Base-by-base conservation (phyloP, 192 early-diverging fungal genomes). In the Rhizophagus sp. region DNA sequence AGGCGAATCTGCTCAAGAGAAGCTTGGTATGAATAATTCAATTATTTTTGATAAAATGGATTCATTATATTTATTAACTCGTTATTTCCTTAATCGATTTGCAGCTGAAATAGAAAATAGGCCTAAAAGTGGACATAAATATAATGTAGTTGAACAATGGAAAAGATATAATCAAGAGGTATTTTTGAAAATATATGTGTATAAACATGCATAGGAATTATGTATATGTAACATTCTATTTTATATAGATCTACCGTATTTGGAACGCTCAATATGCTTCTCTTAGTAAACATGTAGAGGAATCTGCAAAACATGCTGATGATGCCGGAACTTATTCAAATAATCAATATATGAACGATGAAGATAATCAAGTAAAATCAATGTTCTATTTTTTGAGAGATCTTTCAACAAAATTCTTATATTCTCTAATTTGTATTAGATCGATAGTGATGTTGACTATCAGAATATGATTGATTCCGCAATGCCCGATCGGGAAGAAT, bases 71-170 rank as follows among this genome's bases (percentile, higher is more conserved):
- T 62, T 22, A 15, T 50, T 22, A 49, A 30, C 17, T n/a, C 15
- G 69, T 25, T 73, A 19, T 79, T n/a, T 25, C 11, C 30, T 71
- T 79, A n/a, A 15, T 30, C 34, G 8, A 24, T 39, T 47, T 33
- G 22, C 76, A 78, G 94, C 93, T n/a, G 91, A 94, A 84, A 94
- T 95, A 62, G 93, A 94, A 77, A 87, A 90, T 9, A 80, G 91
- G 30, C 94, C 94, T 19, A 95, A 95, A 84, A 94, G 92, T 80
- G 92, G 92, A 0, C 94, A 95, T 80, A 84, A 92, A 25, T 95
- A 94, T 81, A 94, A 92, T 78, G 93, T 97, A 41, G 93, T 95
- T 22, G 97, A 99, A 82, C 96, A 99, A 84, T 95, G 97, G 84
- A 92, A 95, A 80, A 96, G 97, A 7, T 99, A 99, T 84, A 89